phyloP scores from a whole-genome alignment of 176 grass and related monocot genomes.

The Olyra latifolia region DNA sequence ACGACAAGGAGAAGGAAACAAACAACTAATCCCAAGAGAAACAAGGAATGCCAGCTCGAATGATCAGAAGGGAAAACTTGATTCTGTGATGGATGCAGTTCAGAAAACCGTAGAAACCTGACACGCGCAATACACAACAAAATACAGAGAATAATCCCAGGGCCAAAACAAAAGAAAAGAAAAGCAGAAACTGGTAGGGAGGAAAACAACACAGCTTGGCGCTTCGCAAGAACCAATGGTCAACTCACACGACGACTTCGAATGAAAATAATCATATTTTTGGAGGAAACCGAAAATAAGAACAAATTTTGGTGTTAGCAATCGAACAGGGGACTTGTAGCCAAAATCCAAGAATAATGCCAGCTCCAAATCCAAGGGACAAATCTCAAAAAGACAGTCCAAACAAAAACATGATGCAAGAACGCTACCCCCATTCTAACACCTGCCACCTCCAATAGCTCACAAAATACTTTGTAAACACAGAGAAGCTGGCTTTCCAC shows the following conservation, averaged over 20 bases:
- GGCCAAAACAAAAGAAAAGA: background rate
- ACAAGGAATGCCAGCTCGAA: slow-evolving; percentile 42
- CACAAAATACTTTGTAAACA: background rate
- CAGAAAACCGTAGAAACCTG: slow-evolving; percentile 15
- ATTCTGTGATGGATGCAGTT: slow-evolving; percentile 26
- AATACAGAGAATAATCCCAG: background rate
- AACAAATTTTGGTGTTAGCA: slow-evolving; percentile 2
- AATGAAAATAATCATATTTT: background rate
- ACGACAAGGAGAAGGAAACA: slow-evolving; percentile 36
- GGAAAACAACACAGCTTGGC: slow-evolving; percentile 8
- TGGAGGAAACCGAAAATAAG: background rate
- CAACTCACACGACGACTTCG: slow-evolving; percentile 22
- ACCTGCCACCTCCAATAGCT: background rate
- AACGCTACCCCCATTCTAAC: slow-evolving; percentile 11
- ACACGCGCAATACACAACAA: background rate
- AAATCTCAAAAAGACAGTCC: slow-evolving; percentile 7
- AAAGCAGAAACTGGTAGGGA: background rate
- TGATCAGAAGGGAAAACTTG: background rate
- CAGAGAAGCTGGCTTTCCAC: background rate
- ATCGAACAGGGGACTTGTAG: background rate
- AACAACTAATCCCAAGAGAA: slow-evolving; percentile 54
- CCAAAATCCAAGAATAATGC: slow-evolving; percentile 31
- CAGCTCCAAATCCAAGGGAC: slow-evolving; percentile 22
- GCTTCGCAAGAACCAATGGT: slow-evolving; percentile 26
- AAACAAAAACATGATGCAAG: slow-evolving; percentile 33